These are phyloP conservation scores for Sordariomycetes sp. DNA, from an alignment of 2,329 filamentous ascomycete genomes.

Conservation along the genomic window DNA sequence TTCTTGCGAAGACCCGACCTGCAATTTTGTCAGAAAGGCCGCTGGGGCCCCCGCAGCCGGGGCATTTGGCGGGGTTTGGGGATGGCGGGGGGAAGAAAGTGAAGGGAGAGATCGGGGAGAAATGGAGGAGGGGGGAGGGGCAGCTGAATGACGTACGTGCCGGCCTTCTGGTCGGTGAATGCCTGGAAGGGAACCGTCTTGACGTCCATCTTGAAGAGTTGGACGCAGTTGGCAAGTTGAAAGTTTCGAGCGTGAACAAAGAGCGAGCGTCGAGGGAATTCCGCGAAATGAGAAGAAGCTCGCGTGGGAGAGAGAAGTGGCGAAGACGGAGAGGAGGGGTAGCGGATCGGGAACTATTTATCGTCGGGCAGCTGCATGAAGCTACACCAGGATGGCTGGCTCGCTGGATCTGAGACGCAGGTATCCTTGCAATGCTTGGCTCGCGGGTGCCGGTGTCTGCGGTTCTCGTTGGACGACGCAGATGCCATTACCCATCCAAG, in stretches of 20 bases:
- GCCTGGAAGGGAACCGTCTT: constrained; percentile 72
- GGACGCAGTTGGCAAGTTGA: not conserved
- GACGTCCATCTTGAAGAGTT: constrained; percentile 44
- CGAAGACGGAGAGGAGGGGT: not conserved
- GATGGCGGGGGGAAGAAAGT: not conserved
- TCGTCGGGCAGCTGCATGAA: not conserved
- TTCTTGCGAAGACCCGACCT: constrained; percentile 98
- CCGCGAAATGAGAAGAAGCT: not conserved
- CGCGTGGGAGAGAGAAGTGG: not conserved
- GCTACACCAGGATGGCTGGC: not conserved
- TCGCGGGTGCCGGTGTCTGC: not conserved
- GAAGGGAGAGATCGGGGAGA: not conserved
- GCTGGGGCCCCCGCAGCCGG: not conserved
- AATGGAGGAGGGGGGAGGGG: constrained; percentile 17
- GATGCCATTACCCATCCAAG: not conserved
- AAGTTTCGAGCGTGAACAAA: not conserved
- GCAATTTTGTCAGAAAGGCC: constrained; percentile 5
- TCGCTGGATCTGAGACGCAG: not conserved
- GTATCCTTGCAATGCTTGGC: not conserved
- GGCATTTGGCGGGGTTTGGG: not conserved
- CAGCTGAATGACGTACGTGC: constrained; percentile 63
- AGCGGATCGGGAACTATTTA: not conserved
- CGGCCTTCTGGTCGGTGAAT: constrained; percentile 94
- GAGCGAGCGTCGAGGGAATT: not conserved
- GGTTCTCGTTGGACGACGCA: not conserved